A percentile compares a stretch with the other conserved stretches of the same genome.
Evolutionary conservation across 2,329 filamentous ascomycete species (phyloP).

Genomic region (Fusarium sp.): DNA sequence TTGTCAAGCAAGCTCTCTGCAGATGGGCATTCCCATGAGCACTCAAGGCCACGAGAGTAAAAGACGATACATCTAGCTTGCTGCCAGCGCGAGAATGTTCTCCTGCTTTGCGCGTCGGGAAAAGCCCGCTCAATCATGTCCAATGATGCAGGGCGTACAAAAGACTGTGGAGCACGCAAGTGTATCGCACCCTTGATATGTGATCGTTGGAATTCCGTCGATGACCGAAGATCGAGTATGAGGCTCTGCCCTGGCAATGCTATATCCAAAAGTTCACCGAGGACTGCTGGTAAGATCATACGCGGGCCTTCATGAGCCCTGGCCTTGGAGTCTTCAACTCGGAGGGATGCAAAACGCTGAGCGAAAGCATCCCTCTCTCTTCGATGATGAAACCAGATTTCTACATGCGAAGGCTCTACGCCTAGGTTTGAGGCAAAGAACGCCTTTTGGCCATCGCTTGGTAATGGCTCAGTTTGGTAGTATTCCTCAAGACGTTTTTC

Average conservation of each 20-base stretch:
- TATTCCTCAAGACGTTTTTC: slow-evolving; percentile 64
- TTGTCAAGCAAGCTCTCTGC: slow-evolving; percentile 59
- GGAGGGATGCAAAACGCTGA: slow-evolving; percentile 58
- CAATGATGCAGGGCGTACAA: slow-evolving; percentile 59
- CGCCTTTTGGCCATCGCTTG: slow-evolving; percentile 62
- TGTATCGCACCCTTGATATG: slow-evolving; percentile 65
- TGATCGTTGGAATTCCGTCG: slow-evolving; percentile 59
- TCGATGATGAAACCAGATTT: slow-evolving; percentile 67
- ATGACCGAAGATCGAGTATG: slow-evolving; percentile 62
- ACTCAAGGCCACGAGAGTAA: slow-evolving; percentile 63
- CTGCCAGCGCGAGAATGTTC: slow-evolving; percentile 59
- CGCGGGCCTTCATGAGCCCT: slow-evolving; percentile 50
- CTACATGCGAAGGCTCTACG: slow-evolving; percentile 62
- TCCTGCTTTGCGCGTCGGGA: slow-evolving; percentile 60
- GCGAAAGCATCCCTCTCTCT: slow-evolving; percentile 60
- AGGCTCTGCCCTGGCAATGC: slow-evolving; percentile 59
- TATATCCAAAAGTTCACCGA: slow-evolving; percentile 63
- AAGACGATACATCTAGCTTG: slow-evolving; percentile 62
- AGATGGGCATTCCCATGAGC: slow-evolving; percentile 62
- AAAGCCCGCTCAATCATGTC: slow-evolving; percentile 64
- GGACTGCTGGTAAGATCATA: slow-evolving; percentile 64
- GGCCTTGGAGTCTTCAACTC: slow-evolving; percentile 51
- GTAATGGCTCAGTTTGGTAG: slow-evolving; percentile 60
- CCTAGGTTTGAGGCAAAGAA: slow-evolving; percentile 66
- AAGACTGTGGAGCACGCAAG: slow-evolving; percentile 61